These are phyloP conservation scores for Yamadazyma siamensis DNA, from an alignment of 1,139 yeast species.

Conservation along the genomic window DNA sequence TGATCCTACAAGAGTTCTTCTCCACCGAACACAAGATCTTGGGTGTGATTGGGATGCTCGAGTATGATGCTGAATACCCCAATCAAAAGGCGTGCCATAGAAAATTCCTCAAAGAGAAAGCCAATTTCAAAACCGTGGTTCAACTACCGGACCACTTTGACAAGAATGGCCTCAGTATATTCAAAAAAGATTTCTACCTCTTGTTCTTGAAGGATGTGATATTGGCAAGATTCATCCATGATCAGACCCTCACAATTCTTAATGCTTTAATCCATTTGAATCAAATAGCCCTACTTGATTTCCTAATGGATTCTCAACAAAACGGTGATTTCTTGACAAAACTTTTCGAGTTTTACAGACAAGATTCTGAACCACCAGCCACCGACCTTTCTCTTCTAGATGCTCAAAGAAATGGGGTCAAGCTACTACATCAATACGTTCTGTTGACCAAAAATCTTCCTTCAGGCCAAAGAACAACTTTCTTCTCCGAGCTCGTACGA, in stretches of 20 bases:
- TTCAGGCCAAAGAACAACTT: slow-evolving; percentile 57
- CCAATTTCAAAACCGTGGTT: slow-evolving; percentile 67
- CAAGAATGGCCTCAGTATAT: slow-evolving; percentile 42
- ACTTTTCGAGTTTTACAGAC: slow-evolving; percentile 54
- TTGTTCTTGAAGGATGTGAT: slow-evolving; percentile 86
- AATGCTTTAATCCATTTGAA: slow-evolving; percentile 64
- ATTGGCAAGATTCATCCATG: slow-evolving; percentile 77
- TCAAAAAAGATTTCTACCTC: slow-evolving; percentile 71
- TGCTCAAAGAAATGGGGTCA: slow-evolving; percentile 60
- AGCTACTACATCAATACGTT: slow-evolving; percentile 77
- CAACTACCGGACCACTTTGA: slow-evolving; percentile 55
- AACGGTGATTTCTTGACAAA: slow-evolving; percentile 38
- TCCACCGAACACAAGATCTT: slow-evolving; percentile 54
- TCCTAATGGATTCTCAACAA: slow-evolving; percentile 51
- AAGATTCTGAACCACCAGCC: background rate
- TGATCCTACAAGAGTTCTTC: slow-evolving; percentile 63
- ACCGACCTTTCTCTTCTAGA: slow-evolving; percentile 10
- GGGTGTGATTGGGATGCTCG: slow-evolving; percentile 78
- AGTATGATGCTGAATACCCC: slow-evolving; percentile 88
- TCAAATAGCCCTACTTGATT: slow-evolving; percentile 68
- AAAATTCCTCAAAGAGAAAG: slow-evolving; percentile 53
- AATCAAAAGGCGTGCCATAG: slow-evolving; percentile 76
- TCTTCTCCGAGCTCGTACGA: slow-evolving; percentile 62
- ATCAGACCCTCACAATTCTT: slow-evolving; percentile 64
- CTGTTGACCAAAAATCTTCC: slow-evolving; percentile 70